phyloP scores from a whole-genome alignment of 345 rosid genomes.

The Clarkia xantiana region DNA sequence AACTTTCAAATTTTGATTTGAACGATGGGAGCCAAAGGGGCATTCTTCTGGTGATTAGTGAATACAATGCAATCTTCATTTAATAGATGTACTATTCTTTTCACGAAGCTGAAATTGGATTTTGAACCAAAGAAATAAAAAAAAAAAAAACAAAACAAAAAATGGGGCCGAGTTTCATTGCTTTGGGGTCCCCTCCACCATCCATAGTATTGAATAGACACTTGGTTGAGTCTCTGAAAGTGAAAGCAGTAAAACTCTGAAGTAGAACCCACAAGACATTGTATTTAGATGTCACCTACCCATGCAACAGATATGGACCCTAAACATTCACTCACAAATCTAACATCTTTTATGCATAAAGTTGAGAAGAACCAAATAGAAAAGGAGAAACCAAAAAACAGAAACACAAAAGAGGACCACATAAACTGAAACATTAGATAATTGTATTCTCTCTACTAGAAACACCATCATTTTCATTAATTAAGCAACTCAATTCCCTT shows the following conservation, averaged over 20 bases:
- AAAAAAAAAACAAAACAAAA: neutral
- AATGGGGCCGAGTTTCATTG: no score
- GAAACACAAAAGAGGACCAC: no score
- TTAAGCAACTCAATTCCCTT: no score
- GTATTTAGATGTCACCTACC: conserved; percentile 4
- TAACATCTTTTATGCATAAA: neutral
- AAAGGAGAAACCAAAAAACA: neutral
- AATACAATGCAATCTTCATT: no score
- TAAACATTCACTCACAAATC: neutral
- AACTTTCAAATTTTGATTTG: no score
- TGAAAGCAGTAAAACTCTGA: neutral
- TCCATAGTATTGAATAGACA: neutral
- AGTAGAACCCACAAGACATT: conserved; percentile 1
- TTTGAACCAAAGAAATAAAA: neutral
- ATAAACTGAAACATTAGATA: no score
- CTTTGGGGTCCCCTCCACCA: neutral
- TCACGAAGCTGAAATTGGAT: no score
- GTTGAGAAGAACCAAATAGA: neutral
- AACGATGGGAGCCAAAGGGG: no score
- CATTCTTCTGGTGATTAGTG: no score
- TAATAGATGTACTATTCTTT: no score
- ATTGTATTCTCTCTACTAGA: no score
- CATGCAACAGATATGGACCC: neutral
- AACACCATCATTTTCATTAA: no score
- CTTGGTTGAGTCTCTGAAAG: neutral